Base-by-base conservation (phyloP, 2,329 filamentous ascomycete species). In the Alternaria hordeiaustralica region DNA sequence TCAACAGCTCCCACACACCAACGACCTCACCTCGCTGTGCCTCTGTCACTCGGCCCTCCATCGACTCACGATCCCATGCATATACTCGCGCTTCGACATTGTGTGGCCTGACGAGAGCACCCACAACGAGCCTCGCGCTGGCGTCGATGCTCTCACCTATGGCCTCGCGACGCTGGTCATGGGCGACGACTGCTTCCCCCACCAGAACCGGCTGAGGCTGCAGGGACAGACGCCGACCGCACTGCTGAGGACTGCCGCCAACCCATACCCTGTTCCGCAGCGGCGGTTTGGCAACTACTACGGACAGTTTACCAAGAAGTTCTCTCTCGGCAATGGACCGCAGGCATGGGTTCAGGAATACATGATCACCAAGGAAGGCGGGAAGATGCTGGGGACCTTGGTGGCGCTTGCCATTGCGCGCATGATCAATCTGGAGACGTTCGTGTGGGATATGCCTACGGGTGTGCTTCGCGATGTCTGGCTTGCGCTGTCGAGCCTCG, bases 381-480 rank as follows among this genome's bases (percentile, higher is more conserved):
- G 93, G 4, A 96, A 95, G 81, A 94, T 96, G 92, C 85, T 96
- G n/a, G 92, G 92, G 6, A 95, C 92, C 2, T 82, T 96, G 54
- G 92, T 94, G 12, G 91, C 92, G 10, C 82, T 94, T 67, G 91
- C 92, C 12, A 85, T 96, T n/a, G 89, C 90, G 46, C 90, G 91
- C 66, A 96, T 96, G 92, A 83, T 88, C 55, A 93, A 92, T 72
- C 84, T 96, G 43, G 92, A 96, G 79, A 89, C 89, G 0, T 96
- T 96, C 73, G 85, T 92, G 4, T 96, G 92, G 92, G 92, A 96
- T 74, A 95, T 96, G 92, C 92, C 92, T 1, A 96, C 92, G 0
- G 93, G 92, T 2, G 90, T 96, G 18, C 81, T 94, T 57, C 87
- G 92, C 57, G 92, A 95, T 76, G 90, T 95, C 26, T 96, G 93